A percentile compares a stretch with the other conserved stretches of the same genome.
phyloP scores from a whole-genome alignment of 495 filamentous ascomycete genomes.

The Trichocladium uniseriatum region DNA sequence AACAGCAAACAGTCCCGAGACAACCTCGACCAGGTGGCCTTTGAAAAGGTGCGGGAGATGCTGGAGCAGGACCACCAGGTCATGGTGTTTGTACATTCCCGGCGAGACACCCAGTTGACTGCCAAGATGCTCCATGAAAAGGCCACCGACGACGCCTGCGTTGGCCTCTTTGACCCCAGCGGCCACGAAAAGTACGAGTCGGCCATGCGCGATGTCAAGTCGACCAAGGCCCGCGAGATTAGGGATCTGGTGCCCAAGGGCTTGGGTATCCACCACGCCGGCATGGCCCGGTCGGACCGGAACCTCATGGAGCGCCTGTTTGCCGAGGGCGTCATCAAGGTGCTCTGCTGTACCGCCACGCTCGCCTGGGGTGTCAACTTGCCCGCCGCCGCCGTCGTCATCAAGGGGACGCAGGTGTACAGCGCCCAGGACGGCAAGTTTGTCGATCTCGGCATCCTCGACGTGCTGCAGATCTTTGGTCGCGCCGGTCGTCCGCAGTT shows the following conservation, averaged over 20 bases:
- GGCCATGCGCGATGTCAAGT: slow-evolving; percentile 72
- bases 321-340: slow-evolving; percentile 77
- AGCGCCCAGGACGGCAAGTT: slow-evolving; percentile 94
- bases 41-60: slow-evolving; percentile 95
- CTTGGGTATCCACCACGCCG: slow-evolving; percentile 91
- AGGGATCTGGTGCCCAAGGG: slow-evolving; percentile 83
- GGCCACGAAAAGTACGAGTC: slow-evolving; percentile 59
- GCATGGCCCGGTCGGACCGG: slow-evolving; percentile 84
- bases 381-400: slow-evolving; percentile 91
- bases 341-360: slow-evolving; percentile 96
- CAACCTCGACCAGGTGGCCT: slow-evolving; percentile 75
- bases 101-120: slow-evolving; percentile 85
- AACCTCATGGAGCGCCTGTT: slow-evolving; percentile 92
- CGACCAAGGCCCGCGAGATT: slow-evolving; percentile 72
- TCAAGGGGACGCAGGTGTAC: slow-evolving; percentile 96
- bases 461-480: slow-evolving; percentile 97
- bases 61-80: slow-evolving; percentile 79
- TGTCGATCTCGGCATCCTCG: slow-evolving; percentile 90
- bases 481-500: slow-evolving; percentile 96
- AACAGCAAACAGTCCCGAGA: slow-evolving; percentile 69
- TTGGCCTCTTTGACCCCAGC: slow-evolving; percentile 74
- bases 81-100: slow-evolving; percentile 98
- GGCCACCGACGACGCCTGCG: slow-evolving; percentile 66
- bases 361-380: slow-evolving; percentile 99
- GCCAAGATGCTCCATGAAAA: slow-evolving; percentile 79